phyloP scores from a whole-genome alignment of 805 yeast species.

The Lipomyces japonicus region DNA sequence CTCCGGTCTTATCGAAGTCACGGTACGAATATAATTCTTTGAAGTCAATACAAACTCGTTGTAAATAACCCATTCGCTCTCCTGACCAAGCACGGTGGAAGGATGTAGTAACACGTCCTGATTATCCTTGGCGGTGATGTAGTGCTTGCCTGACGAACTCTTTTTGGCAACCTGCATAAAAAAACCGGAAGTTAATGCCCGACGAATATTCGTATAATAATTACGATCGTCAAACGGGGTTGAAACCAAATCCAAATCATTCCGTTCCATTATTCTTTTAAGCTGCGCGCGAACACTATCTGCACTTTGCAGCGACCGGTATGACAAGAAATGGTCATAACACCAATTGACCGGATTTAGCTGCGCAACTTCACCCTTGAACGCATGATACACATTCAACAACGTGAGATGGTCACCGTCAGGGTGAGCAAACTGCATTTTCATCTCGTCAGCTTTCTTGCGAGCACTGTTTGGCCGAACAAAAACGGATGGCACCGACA shows the following conservation, averaged over 20 bases:
- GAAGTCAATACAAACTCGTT: slow-evolving; percentile 93
- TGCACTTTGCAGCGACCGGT: slow-evolving; percentile 81
- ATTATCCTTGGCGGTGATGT: slow-evolving; percentile 87
- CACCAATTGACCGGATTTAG: slow-evolving; percentile 73
- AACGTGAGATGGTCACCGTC: slow-evolving; percentile 94
- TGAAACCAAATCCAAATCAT: slow-evolving; percentile 67
- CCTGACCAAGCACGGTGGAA: slow-evolving; percentile 81
- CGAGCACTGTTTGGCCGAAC: slow-evolving; percentile 86
- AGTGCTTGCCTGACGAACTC: slow-evolving; percentile 60
- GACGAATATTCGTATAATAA: slow-evolving; percentile 74
- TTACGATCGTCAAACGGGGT: slow-evolving; percentile 60
- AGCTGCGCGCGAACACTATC: slow-evolving; percentile 81
- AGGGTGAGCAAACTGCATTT: slow-evolving; percentile 81
- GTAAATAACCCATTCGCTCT: slow-evolving; percentile 89
- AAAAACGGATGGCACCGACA: slow-evolving; percentile 91
- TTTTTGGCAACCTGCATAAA: slow-evolving; percentile 97
- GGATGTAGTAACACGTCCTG: slow-evolving; percentile 96
- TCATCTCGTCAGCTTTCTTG: slow-evolving; percentile 87
- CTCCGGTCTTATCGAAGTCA: slow-evolving; percentile 84
- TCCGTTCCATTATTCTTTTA: slow-evolving; percentile 73
- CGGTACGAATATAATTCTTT: slow-evolving; percentile 90
- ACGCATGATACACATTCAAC: slow-evolving; percentile 82
- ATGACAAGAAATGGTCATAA: slow-evolving; percentile 79
- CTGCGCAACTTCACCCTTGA: slow-evolving; percentile 67
- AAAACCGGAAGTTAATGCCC: slow-evolving; percentile 86